Conservation (phyloP, 306 rosid species). For the Prunus mira region DNA sequence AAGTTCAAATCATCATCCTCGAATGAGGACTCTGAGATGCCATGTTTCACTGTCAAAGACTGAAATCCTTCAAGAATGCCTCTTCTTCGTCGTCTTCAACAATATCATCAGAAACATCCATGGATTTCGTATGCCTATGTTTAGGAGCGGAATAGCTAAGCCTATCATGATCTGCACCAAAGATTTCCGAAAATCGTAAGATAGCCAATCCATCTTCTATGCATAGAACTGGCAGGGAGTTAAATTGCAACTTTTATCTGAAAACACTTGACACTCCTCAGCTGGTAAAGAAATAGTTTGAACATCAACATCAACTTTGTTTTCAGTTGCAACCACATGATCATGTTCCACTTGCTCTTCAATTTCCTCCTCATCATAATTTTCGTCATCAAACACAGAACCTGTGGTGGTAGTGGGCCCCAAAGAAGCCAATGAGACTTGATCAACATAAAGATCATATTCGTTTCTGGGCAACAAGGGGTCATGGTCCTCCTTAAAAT, state of each 20-base stretch:
- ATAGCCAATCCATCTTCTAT: conserved; percentile 65
- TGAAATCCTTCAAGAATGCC: conserved; percentile 54
- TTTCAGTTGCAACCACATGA: conserved; percentile 7
- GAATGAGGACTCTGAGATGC: conserved; percentile 27
- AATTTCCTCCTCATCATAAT: conserved; percentile 72
- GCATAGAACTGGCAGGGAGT: conserved; percentile 62
- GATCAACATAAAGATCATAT: conserved; percentile 38
- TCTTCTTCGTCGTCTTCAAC: conserved; percentile 85
- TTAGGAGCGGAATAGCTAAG: conserved; percentile 43
- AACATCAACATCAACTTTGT: conserved; percentile 27
- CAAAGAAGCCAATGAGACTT: conserved; percentile 39
- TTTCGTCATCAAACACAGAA: conserved; percentile 42
- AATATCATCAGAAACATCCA: conserved; percentile 41
- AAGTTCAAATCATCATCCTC: conserved; percentile 46
- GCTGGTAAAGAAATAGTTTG: conserved; percentile 27
- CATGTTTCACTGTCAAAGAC: conserved; percentile 33
- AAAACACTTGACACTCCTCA: conserved; percentile 40
- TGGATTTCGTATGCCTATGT: conserved; percentile 50
- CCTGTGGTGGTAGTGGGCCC: conserved; percentile 10
- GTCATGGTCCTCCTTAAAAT: conserved; percentile 69
- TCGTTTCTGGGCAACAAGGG: conserved; percentile 58
- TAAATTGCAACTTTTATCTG: conserved; percentile 4
- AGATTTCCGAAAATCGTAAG: conserved; percentile 78
- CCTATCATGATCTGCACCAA: conserved; percentile 26
- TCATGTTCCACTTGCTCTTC: conserved; percentile 35